Conservation (phyloP, 208 protist species). For the Trichomonas tenax region DNA sequence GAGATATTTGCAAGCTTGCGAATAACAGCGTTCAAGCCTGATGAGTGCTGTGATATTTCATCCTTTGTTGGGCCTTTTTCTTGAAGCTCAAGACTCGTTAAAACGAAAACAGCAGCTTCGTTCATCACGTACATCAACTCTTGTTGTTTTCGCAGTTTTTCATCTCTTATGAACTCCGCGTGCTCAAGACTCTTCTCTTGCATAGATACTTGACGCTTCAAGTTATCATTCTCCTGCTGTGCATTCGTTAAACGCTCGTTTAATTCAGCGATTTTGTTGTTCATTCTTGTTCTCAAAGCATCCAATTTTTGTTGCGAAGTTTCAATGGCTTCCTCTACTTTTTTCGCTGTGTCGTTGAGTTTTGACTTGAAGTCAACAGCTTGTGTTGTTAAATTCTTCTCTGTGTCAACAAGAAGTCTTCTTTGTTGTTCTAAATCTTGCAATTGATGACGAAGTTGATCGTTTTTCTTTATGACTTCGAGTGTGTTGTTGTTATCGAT, state of each 20-base stretch:
- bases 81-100: background rate
- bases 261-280: background rate
- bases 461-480: conserved; percentile 11
- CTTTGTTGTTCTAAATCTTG: conserved; percentile 10
- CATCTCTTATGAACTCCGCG: background rate
- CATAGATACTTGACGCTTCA: background rate
- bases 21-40: background rate
- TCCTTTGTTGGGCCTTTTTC: conserved; percentile 16
- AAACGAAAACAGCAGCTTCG: background rate
- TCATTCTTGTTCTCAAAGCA: background rate
- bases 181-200: background rate
- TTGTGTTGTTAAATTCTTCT: background rate
- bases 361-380: background rate
- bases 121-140: background rate
- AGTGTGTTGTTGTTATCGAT: background rate
- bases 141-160: background rate
- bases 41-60: background rate
- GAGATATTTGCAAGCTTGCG: background rate
- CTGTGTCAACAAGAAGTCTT: background rate
- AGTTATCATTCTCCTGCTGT: background rate
- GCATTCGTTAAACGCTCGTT: background rate
- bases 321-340: background rate
- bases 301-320: background rate
- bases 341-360: background rate
- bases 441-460: background rate